These are phyloP conservation scores for Beauveria sp. DNA, from an alignment of 2,329 filamentous ascomycete genomes.

Conservation along the genomic window DNA sequence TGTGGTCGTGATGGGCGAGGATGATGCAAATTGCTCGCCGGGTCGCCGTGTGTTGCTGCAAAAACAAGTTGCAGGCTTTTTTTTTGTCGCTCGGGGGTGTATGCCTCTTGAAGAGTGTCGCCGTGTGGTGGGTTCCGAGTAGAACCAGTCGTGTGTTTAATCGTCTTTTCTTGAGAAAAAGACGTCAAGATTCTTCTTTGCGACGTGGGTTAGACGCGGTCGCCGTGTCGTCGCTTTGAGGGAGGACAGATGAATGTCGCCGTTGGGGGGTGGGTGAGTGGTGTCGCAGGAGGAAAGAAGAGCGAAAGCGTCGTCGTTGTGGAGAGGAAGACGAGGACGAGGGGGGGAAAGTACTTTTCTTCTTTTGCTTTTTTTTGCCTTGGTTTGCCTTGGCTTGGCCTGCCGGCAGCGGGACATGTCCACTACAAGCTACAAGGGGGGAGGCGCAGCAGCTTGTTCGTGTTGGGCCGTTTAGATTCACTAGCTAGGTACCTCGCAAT, in stretches of 20 bases:
- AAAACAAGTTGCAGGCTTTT: neutral
- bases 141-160: neutral
- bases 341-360: neutral
- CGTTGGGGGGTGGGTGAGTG: neutral
- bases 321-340: neutral
- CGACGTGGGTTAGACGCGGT: slow-evolving; percentile 1
- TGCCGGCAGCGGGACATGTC: no score
- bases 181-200: neutral
- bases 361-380: neutral
- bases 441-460: no score
- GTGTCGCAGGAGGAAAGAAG: slow-evolving; percentile 8
- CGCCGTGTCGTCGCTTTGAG: slow-evolving; percentile 1
- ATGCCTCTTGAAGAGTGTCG: neutral
- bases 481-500: no score
- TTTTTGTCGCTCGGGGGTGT: neutral
- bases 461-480: no score
- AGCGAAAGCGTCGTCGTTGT: neutral
- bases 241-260: slow-evolving; percentile 3
- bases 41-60: slow-evolving; percentile 1
- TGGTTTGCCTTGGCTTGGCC: neutral
- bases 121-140: neutral
- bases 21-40: neutral
- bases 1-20: neutral
- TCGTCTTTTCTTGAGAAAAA: neutral
- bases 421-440: no score